These are phyloP conservation scores for Lipomyces kockii DNA, from an alignment of 805 yeast species.

Conservation along the genomic window DNA sequence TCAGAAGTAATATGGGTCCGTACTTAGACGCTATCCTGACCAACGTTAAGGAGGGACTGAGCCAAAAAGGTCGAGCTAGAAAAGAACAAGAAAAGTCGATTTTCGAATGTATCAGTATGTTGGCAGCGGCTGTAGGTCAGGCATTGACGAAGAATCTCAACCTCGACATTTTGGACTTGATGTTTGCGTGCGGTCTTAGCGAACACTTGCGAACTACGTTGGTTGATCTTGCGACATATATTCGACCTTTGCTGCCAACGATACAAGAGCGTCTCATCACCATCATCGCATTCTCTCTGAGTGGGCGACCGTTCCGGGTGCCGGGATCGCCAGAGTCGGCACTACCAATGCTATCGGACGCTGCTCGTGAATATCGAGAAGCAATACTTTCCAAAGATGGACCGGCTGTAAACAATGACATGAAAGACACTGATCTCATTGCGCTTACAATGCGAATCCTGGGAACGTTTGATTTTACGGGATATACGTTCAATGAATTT, in stretches of 20 bases:
- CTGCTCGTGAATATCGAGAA: constrained; percentile 79
- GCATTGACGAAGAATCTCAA: constrained; percentile 88
- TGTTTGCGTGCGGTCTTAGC: constrained; percentile 83
- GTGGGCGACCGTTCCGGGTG: constrained; percentile 78
- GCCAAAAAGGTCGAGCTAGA: constrained; percentile 60
- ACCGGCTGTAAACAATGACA: constrained; percentile 50
- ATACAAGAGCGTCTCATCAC: constrained; percentile 75
- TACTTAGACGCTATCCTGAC: constrained; percentile 87
- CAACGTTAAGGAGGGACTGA: constrained; percentile 77
- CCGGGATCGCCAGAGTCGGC: constrained; percentile 84
- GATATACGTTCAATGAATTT: constrained; percentile 80
- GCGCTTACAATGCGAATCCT: constrained; percentile 81
- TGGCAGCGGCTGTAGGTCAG: constrained; percentile 89
- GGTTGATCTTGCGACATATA: constrained; percentile 64
- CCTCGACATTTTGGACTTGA: constrained; percentile 74
- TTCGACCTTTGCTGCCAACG: constrained; percentile 78
- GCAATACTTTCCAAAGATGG: constrained; percentile 75
- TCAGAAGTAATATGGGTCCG: constrained; percentile 81
- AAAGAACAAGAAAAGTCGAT: constrained; percentile 83
- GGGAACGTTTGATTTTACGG: constrained; percentile 72
- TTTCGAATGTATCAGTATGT: constrained; percentile 83
- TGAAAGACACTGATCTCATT: constrained; percentile 57
- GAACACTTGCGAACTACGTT: constrained; percentile 79
- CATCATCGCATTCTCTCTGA: constrained; percentile 70
- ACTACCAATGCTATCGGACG: constrained; percentile 45